These are phyloP conservation scores for Sonneratia caseolaris DNA, from an alignment of 345 rosid genomes.

Conservation along the genomic window DNA sequence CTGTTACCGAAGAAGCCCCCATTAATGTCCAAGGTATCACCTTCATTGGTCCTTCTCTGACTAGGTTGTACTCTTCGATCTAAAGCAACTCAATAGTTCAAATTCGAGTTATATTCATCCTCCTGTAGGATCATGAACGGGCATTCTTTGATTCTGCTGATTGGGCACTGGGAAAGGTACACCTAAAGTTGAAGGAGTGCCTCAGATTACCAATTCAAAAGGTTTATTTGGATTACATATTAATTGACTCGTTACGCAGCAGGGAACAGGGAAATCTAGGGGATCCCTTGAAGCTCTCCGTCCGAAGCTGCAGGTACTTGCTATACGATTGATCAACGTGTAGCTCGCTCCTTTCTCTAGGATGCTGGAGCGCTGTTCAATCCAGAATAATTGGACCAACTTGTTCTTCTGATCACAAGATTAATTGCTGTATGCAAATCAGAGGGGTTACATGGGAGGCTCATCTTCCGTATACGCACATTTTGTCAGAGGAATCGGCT, in stretches of 20 bases:
- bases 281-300: conserved; percentile 81
- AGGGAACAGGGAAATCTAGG: conserved; percentile 73
- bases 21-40: too few species aligned
- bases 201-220: background rate
- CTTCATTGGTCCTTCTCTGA: too few species aligned
- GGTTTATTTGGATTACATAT: background rate
- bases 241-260: conserved; percentile 24
- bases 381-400: background rate
- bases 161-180: conserved; percentile 89
- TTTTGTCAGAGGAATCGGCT: background rate
- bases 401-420: background rate
- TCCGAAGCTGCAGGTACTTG: conserved; percentile 68
- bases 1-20: too few species aligned
- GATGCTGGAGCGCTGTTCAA: background rate
- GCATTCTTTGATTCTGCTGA: conserved; percentile 93
- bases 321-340: background rate
- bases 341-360: background rate
- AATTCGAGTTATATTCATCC: background rate
- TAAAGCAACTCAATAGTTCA: conserved; percentile 1
- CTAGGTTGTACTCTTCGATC: background rate
- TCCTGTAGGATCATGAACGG: conserved; percentile 61
- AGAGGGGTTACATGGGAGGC: background rate
- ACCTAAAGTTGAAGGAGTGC: background rate
- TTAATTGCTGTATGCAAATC: background rate
- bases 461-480: background rate